A percentile compares a stretch with the other conserved stretches of the same genome.
Evolutionary conservation across 441 rosid genomes (phyloP).

Genomic region (Eruca vesicaria): DNA sequence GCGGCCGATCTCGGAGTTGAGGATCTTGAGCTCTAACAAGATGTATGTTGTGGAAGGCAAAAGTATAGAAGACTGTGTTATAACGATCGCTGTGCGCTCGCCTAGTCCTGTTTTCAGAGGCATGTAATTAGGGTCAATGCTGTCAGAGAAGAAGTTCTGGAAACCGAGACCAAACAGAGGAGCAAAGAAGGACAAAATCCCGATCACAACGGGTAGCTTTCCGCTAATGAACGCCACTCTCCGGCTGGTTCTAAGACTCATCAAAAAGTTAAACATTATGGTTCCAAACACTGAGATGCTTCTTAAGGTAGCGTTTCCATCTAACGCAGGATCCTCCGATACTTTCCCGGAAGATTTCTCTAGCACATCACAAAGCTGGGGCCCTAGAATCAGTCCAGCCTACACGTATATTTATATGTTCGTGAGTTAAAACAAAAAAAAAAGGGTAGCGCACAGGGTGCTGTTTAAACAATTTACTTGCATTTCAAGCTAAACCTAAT

Average conservation of each 20-base stretch:
- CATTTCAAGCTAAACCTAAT: neutral
- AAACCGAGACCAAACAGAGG: neutral
- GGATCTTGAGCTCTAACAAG: conserved; percentile 15
- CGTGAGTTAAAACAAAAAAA: neutral
- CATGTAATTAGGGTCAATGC: conserved; percentile 5
- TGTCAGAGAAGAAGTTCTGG: neutral
- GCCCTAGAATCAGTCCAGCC: conserved; percentile 20
- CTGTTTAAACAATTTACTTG: neutral
- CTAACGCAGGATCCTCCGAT: neutral
- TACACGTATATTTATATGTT: neutral
- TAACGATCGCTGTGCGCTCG: conserved; percentile 2
- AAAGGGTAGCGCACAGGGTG: neutral
- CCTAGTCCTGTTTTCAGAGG: neutral
- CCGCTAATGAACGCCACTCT: conserved; percentile 7
- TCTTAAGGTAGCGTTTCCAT: conserved; percentile 1
- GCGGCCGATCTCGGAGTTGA: conserved; percentile 19
- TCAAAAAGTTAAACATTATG: conserved; percentile 1
- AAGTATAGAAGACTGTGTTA: neutral
- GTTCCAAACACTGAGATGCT: neutral
- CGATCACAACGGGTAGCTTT: conserved; percentile 3
- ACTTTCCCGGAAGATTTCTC: neutral
- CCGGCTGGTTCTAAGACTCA: conserved; percentile 6
- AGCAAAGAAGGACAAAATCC: neutral
- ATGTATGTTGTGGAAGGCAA: neutral
- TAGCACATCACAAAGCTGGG: neutral